Base-by-base conservation (phyloP, 129 eudicot species). In the Flaveria robusta region DNA sequence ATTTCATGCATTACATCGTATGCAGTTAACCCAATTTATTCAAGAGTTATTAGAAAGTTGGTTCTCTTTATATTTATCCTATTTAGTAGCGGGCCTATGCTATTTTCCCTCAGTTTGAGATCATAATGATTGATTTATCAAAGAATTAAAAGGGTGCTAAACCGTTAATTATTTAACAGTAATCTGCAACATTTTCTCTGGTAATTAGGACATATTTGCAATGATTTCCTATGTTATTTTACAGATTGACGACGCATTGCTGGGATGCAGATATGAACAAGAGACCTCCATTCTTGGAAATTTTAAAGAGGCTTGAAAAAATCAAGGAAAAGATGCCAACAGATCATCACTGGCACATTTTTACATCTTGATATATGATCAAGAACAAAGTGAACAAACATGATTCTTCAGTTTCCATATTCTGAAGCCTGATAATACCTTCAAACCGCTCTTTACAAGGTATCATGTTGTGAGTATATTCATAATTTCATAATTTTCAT, bases 231-330 rank as follows among this genome's bases (percentile, higher is more conserved):
- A 24, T 3, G 4, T 63, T 10, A 70, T 49, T 62, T 66, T 14
- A 20, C 66, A 93, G 98, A 75, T 84, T 93, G 74, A 88, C 90
- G 0, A 92, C 71, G 72, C 78, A 68, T 16, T 90, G 98, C 76
- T 93, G 98, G 98, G 89, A 90, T 2, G 84, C 96, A 41, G 95
- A 93, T 71, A 93, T 88, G 91, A 90, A 86, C 82, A 71, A 77
- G 60, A 86, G 98, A 82, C 98, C 96, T n/a, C 72, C 96, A 1
- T 93, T 93, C 83, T 84, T 88, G 83, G 95, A 93, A 78, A 93
- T 93, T 51, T 83, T 93, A 41, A 88, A 78, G 85, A 86, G 82
- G 75, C 94, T 93, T n/a, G 98, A 93, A 66, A 88, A 86, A 62
- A 83, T 93, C 0, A 90, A 80, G 83, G 98, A 86, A 45, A 72